These are phyloP conservation scores for Neurospora africana DNA, from an alignment of 495 filamentous ascomycete species.

Conservation along the genomic window DNA sequence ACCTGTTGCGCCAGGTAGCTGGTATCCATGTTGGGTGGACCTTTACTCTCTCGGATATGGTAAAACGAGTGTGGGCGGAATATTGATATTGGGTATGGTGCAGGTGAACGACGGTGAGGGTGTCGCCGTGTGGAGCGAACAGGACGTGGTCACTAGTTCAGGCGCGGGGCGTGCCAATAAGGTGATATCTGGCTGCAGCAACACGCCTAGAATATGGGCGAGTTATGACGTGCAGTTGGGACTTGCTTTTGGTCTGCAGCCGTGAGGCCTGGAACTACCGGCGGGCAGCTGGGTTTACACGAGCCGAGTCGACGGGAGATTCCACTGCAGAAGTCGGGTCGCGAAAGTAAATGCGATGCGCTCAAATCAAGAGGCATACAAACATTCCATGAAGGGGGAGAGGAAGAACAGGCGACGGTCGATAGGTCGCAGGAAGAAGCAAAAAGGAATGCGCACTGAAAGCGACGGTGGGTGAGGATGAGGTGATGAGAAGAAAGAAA, in stretches of 20 bases:
- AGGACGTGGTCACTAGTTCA: background rate
- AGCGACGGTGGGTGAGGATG: background rate
- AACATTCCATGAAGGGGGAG: background rate
- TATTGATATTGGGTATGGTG: too few relatives aligned
- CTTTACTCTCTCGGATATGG: background rate
- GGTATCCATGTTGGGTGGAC: constrained; percentile 58
- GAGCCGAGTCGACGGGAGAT: background rate
- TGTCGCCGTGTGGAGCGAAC: background rate
- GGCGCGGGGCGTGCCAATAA: background rate
- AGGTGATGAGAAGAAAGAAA: background rate
- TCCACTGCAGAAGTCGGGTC: background rate
- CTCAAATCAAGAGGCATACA: background rate
- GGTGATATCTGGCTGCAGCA: background rate
- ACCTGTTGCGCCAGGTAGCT: constrained; percentile 88
- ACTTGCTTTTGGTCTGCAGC: background rate
- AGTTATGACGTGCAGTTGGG: background rate
- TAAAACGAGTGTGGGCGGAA: background rate
- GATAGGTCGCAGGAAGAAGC: background rate
- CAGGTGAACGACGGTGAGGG: background rate
- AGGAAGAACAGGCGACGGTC: background rate
- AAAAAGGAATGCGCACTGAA: background rate
- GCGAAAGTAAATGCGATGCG: background rate
- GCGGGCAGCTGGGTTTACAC: background rate
- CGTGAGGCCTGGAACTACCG: background rate
- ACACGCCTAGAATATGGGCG: background rate